Conservation (phyloP, 805 yeast species). For the Suhomyces xylopsoci region DNA sequence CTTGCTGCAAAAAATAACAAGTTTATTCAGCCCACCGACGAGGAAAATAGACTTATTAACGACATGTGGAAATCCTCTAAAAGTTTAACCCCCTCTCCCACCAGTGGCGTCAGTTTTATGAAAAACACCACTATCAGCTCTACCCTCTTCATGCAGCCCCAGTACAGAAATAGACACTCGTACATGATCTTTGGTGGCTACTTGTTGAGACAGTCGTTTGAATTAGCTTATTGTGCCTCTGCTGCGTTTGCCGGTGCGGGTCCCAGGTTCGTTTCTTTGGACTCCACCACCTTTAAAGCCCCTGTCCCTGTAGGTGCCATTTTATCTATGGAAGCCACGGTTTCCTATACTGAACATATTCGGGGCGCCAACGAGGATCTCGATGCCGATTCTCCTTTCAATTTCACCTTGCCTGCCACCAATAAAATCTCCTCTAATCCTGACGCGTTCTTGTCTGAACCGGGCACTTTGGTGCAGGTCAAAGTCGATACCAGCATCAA, state of each 20-base stretch:
- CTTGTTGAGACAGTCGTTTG: slow-evolving; percentile 86
- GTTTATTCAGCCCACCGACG: slow-evolving; percentile 59
- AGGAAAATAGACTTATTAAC: slow-evolving; percentile 74
- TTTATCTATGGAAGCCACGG: slow-evolving; percentile 73
- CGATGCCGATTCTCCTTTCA: slow-evolving; percentile 36
- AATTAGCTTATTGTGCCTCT: slow-evolving; percentile 88
- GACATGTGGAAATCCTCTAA: slow-evolving; percentile 58
- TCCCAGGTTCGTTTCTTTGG: slow-evolving; percentile 87
- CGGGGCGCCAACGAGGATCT: slow-evolving; percentile 32
- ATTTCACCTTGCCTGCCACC: slow-evolving; percentile 57
- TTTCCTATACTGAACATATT: slow-evolving; percentile 82
- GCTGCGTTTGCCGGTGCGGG: slow-evolving; percentile 83
- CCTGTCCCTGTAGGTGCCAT: slow-evolving; percentile 97
- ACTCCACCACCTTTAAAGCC: slow-evolving; percentile 85
- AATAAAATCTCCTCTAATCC: slow-evolving; percentile 50
- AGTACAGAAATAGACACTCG: slow-evolving; percentile 90
- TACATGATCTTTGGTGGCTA: slow-evolving; percentile 96
- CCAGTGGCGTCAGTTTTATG: slow-evolving; percentile 55
- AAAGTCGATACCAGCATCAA: slow-evolving; percentile 81
- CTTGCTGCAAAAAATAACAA: slow-evolving; percentile 64
- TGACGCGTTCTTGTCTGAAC: slow-evolving; percentile 60
- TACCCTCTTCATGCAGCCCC: slow-evolving; percentile 92
- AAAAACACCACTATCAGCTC: slow-evolving; percentile 67
- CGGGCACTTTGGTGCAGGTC: slow-evolving; percentile 89
- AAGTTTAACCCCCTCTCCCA: slow-evolving; percentile 23